Conservation (phyloP, 1,284 basidiomycete genomes). For the Polyporus tsugae region DNA sequence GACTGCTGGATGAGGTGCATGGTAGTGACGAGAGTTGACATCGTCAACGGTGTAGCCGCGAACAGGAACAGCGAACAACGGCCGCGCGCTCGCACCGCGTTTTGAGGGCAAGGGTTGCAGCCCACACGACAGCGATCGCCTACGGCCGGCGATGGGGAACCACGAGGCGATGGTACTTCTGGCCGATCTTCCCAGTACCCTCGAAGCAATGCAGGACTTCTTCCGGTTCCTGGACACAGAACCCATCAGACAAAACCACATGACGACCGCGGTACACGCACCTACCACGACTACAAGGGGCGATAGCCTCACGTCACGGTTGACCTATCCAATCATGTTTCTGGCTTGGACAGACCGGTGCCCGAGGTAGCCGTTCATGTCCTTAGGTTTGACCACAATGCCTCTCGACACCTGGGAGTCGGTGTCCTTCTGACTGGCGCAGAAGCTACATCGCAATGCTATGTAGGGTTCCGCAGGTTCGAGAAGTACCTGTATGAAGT, state of each 20-base stretch:
- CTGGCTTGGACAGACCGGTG: background rate
- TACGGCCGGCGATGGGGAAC: background rate
- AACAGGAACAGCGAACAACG: background rate
- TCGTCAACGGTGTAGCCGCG: background rate
- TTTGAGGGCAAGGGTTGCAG: background rate
- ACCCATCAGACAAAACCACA: background rate
- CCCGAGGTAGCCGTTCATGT: background rate
- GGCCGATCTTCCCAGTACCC: background rate
- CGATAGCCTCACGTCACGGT: background rate
- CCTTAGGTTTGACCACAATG: slow-evolving; percentile 4
- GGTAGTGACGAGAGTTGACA: background rate
- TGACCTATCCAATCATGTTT: background rate
- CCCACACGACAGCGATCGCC: background rate
- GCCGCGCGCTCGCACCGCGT: background rate
- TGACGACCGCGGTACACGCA: background rate
- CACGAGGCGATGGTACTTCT: background rate
- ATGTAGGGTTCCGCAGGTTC: background rate
- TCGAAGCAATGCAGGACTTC: background rate
- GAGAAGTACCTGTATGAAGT: background rate
- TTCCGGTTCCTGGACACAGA: background rate
- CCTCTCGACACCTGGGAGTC: background rate
- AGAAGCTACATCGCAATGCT: background rate
- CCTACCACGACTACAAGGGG: background rate
- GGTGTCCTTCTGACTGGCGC: background rate
- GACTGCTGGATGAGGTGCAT: background rate